Evolutionary conservation across 352 stramenopile genomes (phyloP).

Genomic region (Phytophthora quininea): DNA sequence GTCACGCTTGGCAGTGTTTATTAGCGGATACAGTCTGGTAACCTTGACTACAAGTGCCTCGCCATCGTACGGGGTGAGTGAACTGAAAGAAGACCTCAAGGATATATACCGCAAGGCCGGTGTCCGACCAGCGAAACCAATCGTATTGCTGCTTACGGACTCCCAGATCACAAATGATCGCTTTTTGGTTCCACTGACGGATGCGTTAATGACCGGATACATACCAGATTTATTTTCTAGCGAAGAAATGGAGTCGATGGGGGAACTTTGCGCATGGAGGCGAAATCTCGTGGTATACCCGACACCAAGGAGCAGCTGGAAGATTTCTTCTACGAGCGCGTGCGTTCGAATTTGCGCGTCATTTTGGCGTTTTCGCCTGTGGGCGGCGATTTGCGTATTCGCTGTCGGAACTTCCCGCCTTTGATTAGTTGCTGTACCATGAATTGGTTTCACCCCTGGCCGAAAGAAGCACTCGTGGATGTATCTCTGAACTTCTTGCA

Average conservation of each 20-base stretch:
- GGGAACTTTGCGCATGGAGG: slow-evolving; percentile 74
- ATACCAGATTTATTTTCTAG: slow-evolving; percentile 85
- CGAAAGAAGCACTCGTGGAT: slow-evolving; percentile 86
- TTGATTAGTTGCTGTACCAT: slow-evolving; percentile 79
- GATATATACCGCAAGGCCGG: slow-evolving; percentile 89
- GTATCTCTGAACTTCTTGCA: slow-evolving; percentile 89
- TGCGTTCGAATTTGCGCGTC: slow-evolving; percentile 87
- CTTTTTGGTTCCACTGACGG: slow-evolving; percentile 90
- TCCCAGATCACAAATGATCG: slow-evolving; percentile 84
- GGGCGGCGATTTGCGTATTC: slow-evolving; percentile 67
- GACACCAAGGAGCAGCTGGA: slow-evolving; percentile 92
- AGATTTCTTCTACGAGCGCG: slow-evolving; percentile 90
- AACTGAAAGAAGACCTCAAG: slow-evolving; percentile 91
- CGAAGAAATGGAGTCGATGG: slow-evolving; percentile 91
- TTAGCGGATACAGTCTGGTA: slow-evolving; percentile 73
- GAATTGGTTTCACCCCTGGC: slow-evolving; percentile 93
- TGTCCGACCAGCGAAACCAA: slow-evolving; percentile 81
- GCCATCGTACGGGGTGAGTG: slow-evolving; percentile 66
- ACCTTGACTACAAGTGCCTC: slow-evolving; percentile 66
- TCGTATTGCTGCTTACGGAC: slow-evolving; percentile 91
- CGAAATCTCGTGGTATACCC: slow-evolving; percentile 84
- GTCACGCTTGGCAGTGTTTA: slow-evolving; percentile 87
- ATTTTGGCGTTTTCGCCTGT: slow-evolving; percentile 90
- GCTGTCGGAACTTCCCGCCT: slow-evolving; percentile 82
- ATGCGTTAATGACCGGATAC: slow-evolving; percentile 78